Percentiles rank a stretch among this genome's conserved stretches.
These are phyloP conservation scores for Paramyrothecium roridum DNA, from an alignment of 2,329 filamentous ascomycete species.

Conservation along the genomic window DNA sequence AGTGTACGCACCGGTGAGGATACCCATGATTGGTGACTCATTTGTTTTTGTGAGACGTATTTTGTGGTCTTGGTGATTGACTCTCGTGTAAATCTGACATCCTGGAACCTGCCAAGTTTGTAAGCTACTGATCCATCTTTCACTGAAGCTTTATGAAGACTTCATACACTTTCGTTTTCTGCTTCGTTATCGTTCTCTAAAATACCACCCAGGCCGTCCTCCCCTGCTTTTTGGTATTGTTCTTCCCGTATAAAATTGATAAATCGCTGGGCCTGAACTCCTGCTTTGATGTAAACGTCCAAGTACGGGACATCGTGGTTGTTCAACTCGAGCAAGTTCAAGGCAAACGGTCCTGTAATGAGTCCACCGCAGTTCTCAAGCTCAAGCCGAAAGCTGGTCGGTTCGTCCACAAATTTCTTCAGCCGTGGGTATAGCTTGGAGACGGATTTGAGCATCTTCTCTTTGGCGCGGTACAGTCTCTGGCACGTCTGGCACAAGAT, in stretches of 20 bases:
- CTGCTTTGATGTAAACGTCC: neutral
- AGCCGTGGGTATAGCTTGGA: neutral
- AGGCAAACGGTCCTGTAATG: neutral
- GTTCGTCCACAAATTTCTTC: neutral
- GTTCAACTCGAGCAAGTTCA: neutral
- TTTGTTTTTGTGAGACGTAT: neutral
- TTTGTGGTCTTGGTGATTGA: neutral
- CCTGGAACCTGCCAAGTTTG: too few species aligned
- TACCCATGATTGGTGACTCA: neutral
- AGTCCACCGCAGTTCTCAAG: neutral
- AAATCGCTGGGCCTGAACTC: too few species aligned
- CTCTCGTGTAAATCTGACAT: neutral
- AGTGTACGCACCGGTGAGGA: conserved; percentile 20
- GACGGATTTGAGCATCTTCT: neutral
- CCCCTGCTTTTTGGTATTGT: too few species aligned
- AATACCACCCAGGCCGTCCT: too few species aligned
- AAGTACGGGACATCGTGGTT: neutral
- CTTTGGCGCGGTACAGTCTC: neutral
- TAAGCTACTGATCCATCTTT: too few species aligned
- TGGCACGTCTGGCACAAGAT: too few species aligned
- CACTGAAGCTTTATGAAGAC: too few species aligned
- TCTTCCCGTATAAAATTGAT: too few species aligned
- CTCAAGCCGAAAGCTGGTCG: neutral
- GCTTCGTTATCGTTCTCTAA: too few species aligned
- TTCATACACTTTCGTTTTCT: too few species aligned